Base-by-base conservation (phyloP, 305 asterid genomes). In the Fraxinus baroniana region DNA sequence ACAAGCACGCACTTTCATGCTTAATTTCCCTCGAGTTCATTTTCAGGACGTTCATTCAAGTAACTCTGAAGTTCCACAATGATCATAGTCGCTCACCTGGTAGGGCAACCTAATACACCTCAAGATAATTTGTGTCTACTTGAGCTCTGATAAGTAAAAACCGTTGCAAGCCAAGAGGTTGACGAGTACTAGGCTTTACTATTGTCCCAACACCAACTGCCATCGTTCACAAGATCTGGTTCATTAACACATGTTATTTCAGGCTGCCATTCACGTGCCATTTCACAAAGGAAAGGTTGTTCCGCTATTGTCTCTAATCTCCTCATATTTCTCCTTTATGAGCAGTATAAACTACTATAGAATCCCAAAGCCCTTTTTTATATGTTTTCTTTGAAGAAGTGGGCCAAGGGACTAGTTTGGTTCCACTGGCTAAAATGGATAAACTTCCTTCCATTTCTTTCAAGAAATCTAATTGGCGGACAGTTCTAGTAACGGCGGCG, bases 151-250 rank as follows among this genome's bases (percentile, higher is more conserved):
- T 86, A 83, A 91, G 89, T 78, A 94, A 84, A 82, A 92, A 90
- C n/a, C 97, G 87, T 83, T 95, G 86, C 95, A 97, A 95, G 22
- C 98, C 97, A 76, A 97, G 97, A 5, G 98, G 94, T 79, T 82
- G 92, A 83, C 94, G 83, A 83, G 94, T 94, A 82, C 84, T 90
- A 26, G 97, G 97, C 73, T 88, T 91, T 84, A 91, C 97, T 62
- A 94, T 95, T 7, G 98, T 96, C 85, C 99, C 99, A 95, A 80
- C 89, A 90, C 89, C 95, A 87, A 74, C 93, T 90, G 37, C 92
- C 93, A 87, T 94, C 98, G 87, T 92, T 94, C 26, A 62, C 83
- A 41, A 94, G 86, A 81, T 94, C 98, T 41, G 95, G 89, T 66
- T 92, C 92, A 82, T 91, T 93, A 33, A 87, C 92, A 82, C 98